Evolutionary conservation across 345 rosid species (phyloP).

Genomic region (Nasturtium officinale): DNA sequence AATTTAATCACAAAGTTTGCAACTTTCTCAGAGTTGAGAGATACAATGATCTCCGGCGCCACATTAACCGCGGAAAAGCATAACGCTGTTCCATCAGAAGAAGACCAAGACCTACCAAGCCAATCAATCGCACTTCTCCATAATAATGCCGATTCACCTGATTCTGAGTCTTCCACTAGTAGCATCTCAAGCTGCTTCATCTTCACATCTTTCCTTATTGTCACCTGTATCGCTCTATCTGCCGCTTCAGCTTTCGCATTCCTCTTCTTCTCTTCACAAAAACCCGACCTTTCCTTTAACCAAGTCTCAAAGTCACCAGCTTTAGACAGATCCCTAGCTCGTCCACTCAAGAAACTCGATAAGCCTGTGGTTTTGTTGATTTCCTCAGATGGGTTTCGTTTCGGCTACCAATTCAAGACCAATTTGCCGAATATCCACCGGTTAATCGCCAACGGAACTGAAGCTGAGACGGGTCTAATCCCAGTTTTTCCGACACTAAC

Average conservation of each 20-base stretch:
- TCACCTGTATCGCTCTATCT: constrained; percentile 67
- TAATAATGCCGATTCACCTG: constrained; percentile 48
- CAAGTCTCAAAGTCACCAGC: constrained; percentile 35
- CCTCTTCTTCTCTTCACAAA: constrained; percentile 55
- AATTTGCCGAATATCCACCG: constrained; percentile 71
- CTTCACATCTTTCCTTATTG: constrained; percentile 56
- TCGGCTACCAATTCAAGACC: constrained; percentile 91
- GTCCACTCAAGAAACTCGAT: constrained; percentile 63
- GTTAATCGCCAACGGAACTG: constrained; percentile 76
- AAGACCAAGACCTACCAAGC: constrained; percentile 50
- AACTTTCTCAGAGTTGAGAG: constrained; percentile 22
- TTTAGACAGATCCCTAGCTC: constrained; percentile 42
- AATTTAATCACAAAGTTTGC: constrained; percentile 1
- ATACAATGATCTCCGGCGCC: constrained; percentile 31
- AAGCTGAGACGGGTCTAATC: constrained; percentile 82
- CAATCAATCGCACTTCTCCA: constrained; percentile 67
- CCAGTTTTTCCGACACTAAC: constrained; percentile 88
- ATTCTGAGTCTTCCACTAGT: constrained; percentile 25
- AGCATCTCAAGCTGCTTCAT: constrained; percentile 46
- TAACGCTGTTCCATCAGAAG: constrained; percentile 37
- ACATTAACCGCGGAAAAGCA: constrained; percentile 49
- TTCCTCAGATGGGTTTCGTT: constrained; percentile 93
- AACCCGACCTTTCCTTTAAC: constrained; percentile 20
- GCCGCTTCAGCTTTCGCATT: constrained; percentile 77
- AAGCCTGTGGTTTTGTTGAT: constrained; percentile 74